These are phyloP conservation scores for Dysphania ambrosioides DNA, from an alignment of 148 eudicot genomes.

Conservation along the genomic window DNA sequence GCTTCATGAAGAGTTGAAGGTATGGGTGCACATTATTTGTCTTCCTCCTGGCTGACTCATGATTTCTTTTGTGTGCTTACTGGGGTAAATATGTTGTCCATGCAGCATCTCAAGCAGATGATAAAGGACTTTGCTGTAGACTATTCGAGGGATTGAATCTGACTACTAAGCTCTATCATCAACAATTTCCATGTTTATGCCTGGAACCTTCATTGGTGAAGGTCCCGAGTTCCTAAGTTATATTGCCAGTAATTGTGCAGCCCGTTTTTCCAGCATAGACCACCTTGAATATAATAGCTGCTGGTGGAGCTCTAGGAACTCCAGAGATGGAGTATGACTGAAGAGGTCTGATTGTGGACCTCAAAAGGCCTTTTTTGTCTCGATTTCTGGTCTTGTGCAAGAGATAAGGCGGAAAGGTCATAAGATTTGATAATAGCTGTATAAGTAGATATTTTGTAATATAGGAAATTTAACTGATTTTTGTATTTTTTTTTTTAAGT, in stretches of 20 bases:
- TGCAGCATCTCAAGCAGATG: constrained; percentile 81
- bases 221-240: background rate
- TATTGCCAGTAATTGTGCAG: background rate
- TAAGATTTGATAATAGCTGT: no score
- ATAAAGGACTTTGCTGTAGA: constrained; percentile 60
- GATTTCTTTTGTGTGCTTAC: background rate
- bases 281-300: background rate
- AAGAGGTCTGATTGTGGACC: no score
- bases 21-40: constrained; percentile 20
- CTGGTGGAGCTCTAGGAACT: background rate
- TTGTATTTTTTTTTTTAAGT: no score
- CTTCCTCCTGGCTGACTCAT: constrained; percentile 5
- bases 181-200: background rate
- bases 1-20: constrained; percentile 94
- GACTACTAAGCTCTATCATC: background rate
- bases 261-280: background rate
- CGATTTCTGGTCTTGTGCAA: no score
- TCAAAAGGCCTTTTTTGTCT: no score
- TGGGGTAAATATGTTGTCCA: background rate
- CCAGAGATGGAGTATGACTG: background rate
- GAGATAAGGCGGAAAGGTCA: no score
- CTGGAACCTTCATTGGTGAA: constrained; percentile 6
- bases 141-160: constrained; percentile 39
- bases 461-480: no score
- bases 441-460: no score